Evolutionary conservation across 2,329 filamentous ascomycete species (phyloP), one percentile per base, ranked within the genome.

Genomic region (Amauroascus verrucosus): DNA sequence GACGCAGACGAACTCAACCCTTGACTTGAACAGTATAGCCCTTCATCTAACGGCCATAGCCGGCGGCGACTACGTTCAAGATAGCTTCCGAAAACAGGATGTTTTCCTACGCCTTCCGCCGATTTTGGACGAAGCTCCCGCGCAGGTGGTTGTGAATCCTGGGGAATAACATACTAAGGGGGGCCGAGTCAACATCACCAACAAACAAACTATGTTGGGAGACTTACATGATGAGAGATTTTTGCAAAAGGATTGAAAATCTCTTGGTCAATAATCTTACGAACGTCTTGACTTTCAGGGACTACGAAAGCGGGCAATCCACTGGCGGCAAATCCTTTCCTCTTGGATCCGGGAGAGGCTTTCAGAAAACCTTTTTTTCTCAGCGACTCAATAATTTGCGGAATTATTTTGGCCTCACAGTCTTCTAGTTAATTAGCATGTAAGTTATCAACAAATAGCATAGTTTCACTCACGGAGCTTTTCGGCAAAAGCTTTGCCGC

Each of bases 161-260:
- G 32, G 16, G 48, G 47, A 11, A 35, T 18, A 13, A 37, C 51
- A 37, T 56, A 56, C 57, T 60, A 59, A 35, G 43, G 28, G 5
- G 24, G 20, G 48, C 6, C 18, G 13, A 33, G 38, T 48, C n/a
- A 48, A 11, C 24, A 38, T 22, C 3, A 18, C 35, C 18, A 1
- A 22, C 18, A 1, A 2, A 46, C 20, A 30, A 3, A 16, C 16
- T 35, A 6, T 32, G 6, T n/a, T 35, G 13, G 18, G n/a, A 6
- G 14, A 56, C 64, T 58, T 58, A 67, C 65, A 52, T 66, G 59
- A 38, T 67, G 63, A 33, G 58, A 22, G n/a, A 68, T 66, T 47
- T 68, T 67, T 18, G 59, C 58, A 55, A 66, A 59, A 2, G 65
- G 65, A 30, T 66, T 56, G 16, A 66, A 57, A 9, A 67, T 64